Conservation (phyloP, 1,284 basidiomycete genomes). For the Meripilus lineatus region DNA sequence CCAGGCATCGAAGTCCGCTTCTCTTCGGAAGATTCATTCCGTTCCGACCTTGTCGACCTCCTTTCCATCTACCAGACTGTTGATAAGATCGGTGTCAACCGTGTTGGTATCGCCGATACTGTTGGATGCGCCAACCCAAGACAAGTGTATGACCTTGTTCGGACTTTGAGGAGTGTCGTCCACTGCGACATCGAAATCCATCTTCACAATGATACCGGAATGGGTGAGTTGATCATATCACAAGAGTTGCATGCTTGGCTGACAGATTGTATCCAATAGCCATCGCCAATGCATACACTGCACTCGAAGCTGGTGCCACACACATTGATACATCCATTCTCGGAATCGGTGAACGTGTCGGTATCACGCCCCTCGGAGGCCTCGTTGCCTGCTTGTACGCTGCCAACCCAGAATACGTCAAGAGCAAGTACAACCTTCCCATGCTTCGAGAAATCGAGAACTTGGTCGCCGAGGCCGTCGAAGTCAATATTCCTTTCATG, state of each 20-base stretch:
- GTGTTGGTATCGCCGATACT: slow-evolving; percentile 98
- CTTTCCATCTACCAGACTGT: slow-evolving; percentile 99
- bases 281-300: slow-evolving; percentile 98
- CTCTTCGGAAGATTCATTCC: slow-evolving; percentile 99
- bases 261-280: slow-evolving; percentile 41
- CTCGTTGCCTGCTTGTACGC: slow-evolving; percentile 96
- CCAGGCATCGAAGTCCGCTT: slow-evolving; percentile 94
- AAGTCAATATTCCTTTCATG: slow-evolving; percentile 97
- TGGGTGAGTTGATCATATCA: slow-evolving; percentile 44
- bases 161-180: slow-evolving; percentile 94
- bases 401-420: slow-evolving; percentile 97
- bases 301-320: slow-evolving; percentile 97
- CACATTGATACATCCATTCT: slow-evolving; percentile 98
- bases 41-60: slow-evolving; percentile 98
- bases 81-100: slow-evolving; percentile 99
- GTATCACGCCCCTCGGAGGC: slow-evolving; percentile 97
- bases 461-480: slow-evolving; percentile 97
- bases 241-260: not conserved
- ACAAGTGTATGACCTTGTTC: slow-evolving; percentile 98
- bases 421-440: slow-evolving; percentile 97
- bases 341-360: slow-evolving; percentile 98
- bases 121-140: slow-evolving; percentile 98
- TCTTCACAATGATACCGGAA: slow-evolving; percentile 98
- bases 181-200: slow-evolving; percentile 98
- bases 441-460: slow-evolving; percentile 99